Base-by-base conservation (phyloP, 208 protist species). In the Leptomonas pyrrhocoris region DNA sequence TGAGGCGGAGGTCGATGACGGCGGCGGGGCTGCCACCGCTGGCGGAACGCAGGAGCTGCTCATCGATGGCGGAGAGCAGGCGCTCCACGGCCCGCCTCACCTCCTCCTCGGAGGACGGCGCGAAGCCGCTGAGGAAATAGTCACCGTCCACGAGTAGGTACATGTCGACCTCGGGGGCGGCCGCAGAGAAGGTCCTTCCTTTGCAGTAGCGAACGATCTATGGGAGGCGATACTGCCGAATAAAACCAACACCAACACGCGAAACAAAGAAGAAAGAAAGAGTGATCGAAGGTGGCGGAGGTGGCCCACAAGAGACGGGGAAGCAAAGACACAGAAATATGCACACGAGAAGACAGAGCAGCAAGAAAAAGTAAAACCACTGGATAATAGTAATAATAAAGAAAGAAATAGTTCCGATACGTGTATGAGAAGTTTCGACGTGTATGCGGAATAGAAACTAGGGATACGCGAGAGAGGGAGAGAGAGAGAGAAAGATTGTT, bases 91-190 rank as follows among this genome's bases (percentile, higher is more conserved):
- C 74, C 2, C 36, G 62, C 43, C 73, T 75, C 42, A 94, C 79
- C 21, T 58, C 83, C 15, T 50, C 77, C 51, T 88, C 83, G 15
- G 69, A 78, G 23, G 71, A 78, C 13, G 85, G 85, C 62, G 49
- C 78, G 70, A 94, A 77, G 49, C 88, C 88, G n/a, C 79, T 76
- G 31, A 94, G 79, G 45, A 90, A 74, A 73, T 94, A 94, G 66
- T 91, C 88, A 8, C 88, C 88, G 65, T 94, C 88, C 1, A 94
- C 77, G 34, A 94, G 78, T 31, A 94, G 79, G 65, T 83, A 78
- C 58, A 83, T 76, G 21, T 3, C 59, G n/a, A n/a, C n/a, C n/a
- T n/a, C n/a, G n/a, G n/a, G n/a, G n/a, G n/a, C n/a, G n/a, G n/a
- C n/a, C n/a, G n/a, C n/a, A n/a, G n/a, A n/a, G n/a, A n/a, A n/a